Conservation (phyloP, 139 green algal species). For the Penium margaritaceum region DNA sequence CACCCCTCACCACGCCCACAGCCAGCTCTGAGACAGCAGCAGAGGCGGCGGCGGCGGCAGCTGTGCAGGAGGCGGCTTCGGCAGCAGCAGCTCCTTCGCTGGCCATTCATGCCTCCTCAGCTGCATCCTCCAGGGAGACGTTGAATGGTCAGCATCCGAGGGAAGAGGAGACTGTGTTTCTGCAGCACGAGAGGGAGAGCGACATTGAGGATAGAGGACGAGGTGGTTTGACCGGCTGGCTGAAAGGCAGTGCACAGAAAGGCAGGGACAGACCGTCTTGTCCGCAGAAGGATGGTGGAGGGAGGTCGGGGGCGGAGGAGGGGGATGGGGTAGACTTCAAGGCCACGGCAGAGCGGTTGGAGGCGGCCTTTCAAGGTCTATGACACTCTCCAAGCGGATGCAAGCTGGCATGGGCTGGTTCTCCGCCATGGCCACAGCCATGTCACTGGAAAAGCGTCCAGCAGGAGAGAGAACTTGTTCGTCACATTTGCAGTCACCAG, state of each 20-base stretch:
- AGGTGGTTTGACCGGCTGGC: too few relatives aligned
- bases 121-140: too few relatives aligned
- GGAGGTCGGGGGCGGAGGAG: not conserved
- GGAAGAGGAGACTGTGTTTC: too few relatives aligned
- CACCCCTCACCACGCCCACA: not conserved
- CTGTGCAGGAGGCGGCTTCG: too few relatives aligned
- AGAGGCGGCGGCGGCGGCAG: not conserved
- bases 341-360: not conserved
- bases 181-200: too few relatives aligned
- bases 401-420: not conserved
- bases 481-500: too few relatives aligned
- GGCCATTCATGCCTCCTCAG: not conserved
- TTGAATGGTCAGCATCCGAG: too few relatives aligned
- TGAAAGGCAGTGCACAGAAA: not conserved
- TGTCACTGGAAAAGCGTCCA: too few relatives aligned
- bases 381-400: not conserved
- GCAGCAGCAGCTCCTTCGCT: not conserved
- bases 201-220: too few relatives aligned
- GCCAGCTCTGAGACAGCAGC: too few relatives aligned
- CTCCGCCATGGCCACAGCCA: too few relatives aligned
- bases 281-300: not conserved
- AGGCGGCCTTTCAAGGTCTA: conserved; percentile 3
- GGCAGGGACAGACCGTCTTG: not conserved
- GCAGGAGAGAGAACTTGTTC: too few relatives aligned
- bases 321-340: not conserved